phyloP scores from a whole-genome alignment of 2,329 filamentous ascomycete species.

The Fusarium sp. region DNA sequence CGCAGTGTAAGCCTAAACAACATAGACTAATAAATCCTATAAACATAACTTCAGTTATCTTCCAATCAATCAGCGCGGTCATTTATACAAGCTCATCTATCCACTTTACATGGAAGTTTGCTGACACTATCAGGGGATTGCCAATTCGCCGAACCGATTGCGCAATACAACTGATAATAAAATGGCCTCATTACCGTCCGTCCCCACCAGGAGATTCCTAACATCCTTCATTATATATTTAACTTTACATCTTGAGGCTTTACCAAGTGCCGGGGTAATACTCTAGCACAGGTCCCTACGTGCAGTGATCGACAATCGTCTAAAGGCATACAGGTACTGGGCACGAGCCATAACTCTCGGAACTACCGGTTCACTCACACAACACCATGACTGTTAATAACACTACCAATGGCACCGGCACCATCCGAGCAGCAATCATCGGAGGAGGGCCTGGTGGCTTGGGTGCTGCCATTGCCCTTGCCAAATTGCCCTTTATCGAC shows the following conservation, averaged over 20 bases:
- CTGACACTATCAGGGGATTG: slow-evolving; percentile 25
- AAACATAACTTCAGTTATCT: background rate
- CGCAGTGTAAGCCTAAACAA: background rate
- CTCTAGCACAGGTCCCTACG: background rate
- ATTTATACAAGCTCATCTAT: slow-evolving; percentile 7
- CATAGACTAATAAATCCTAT: background rate
- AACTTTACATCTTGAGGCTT: background rate
- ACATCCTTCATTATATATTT: too few species aligned
- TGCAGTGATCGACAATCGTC: background rate
- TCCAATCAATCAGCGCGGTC: slow-evolving; percentile 36
- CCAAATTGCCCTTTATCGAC: slow-evolving; percentile 45
- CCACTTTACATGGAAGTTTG: background rate
- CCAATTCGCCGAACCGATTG: slow-evolving; percentile 34
- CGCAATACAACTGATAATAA: slow-evolving; percentile 36
- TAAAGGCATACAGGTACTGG: background rate
- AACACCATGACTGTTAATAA: slow-evolving; percentile 35
- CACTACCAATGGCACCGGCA: slow-evolving; percentile 20
- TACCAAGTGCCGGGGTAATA: background rate
- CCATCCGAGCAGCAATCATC: slow-evolving; percentile 42
- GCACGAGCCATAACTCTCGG: background rate
- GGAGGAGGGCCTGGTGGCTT: slow-evolving; percentile 47
- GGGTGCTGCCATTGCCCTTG: slow-evolving; percentile 49
- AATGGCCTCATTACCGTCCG: slow-evolving; percentile 29
- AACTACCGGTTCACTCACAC: background rate
- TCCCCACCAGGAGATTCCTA: too few species aligned